Percentiles rank a stretch among this genome's conserved stretches.
Conservation (phyloP, 2,329 filamentous ascomycete genomes). For the Pleoardoris graminearum region DNA sequence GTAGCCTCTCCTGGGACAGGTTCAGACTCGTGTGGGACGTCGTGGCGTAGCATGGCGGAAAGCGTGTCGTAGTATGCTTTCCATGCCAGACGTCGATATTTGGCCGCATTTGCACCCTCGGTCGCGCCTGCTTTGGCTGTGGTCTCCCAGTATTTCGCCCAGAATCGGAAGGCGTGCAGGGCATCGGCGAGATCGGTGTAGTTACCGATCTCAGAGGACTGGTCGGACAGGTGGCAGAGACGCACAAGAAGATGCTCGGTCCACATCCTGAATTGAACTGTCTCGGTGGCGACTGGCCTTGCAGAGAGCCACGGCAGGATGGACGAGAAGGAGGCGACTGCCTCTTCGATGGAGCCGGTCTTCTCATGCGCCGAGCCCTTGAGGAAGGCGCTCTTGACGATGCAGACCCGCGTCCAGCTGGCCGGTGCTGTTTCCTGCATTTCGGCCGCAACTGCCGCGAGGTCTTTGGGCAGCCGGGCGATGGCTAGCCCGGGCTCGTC, state of each 20-base stretch:
- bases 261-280: constrained; percentile 71
- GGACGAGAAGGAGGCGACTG: constrained; percentile 67
- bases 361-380: constrained; percentile 58
- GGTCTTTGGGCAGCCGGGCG: constrained; percentile 64
- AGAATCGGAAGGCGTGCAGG: constrained; percentile 59
- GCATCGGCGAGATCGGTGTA: constrained; percentile 40
- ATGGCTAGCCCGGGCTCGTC: constrained; percentile 68
- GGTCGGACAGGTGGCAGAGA: constrained; percentile 70
- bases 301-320: constrained; percentile 65
- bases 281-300: constrained; percentile 54
- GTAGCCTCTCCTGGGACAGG: constrained; percentile 28
- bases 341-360: constrained; percentile 54
- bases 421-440: constrained; percentile 51
- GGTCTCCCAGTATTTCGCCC: constrained; percentile 68
- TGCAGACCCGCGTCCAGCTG: constrained; percentile 81
- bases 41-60: constrained; percentile 72
- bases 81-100: constrained; percentile 70
- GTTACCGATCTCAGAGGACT: constrained; percentile 51
- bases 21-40: constrained; percentile 61
- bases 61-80: constrained; percentile 80
- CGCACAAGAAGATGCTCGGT: constrained; percentile 76
- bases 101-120: constrained; percentile 26
- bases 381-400: constrained; percentile 77
- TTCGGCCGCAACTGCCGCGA: constrained; percentile 46
- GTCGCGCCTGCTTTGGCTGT: constrained; percentile 21